Conservation (phyloP, 306 rosid genomes). For the Vicia villosa region DNA sequence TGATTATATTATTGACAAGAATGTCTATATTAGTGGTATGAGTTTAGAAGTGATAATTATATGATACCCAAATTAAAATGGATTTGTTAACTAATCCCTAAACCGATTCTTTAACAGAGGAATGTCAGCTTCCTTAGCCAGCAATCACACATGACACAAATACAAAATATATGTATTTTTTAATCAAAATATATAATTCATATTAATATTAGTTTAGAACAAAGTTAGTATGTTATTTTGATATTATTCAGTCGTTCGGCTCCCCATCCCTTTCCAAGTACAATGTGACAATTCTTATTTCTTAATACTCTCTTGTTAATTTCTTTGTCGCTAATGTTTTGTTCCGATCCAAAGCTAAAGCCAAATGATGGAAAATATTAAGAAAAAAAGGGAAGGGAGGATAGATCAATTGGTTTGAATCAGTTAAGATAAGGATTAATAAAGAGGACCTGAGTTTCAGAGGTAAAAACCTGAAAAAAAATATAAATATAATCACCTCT, state of each 20-base stretch:
- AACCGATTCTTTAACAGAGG: constrained; percentile 63
- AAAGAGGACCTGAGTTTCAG: too few species aligned
- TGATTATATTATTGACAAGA: constrained; percentile 31
- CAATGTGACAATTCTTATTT: neutral
- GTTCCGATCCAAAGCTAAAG: too few species aligned
- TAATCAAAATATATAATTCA: neutral
- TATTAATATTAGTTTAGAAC: neutral
- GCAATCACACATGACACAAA: constrained; percentile 28
- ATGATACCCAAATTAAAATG: constrained; percentile 35
- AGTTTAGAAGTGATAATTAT: constrained; percentile 5
- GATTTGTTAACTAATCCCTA: constrained; percentile 95
- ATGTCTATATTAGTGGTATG: constrained; percentile 25
- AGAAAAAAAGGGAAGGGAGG: too few species aligned
- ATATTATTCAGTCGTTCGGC: neutral
- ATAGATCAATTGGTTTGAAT: too few species aligned
- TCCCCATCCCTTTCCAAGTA: neutral
- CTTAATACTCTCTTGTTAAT: neutral
- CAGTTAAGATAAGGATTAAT: too few species aligned
- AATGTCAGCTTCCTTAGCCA: constrained; percentile 56
- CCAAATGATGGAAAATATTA: too few species aligned
- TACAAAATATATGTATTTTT: constrained; percentile 7
- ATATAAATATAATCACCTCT: too few species aligned
- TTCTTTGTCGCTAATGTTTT: neutral
- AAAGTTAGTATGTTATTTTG: neutral
- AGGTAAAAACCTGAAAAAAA: too few species aligned